Evolutionary conservation across 2,329 filamentous ascomycete species (phyloP), one percentile per base, ranked within the genome.

Genomic region (Paecilomyces dactylethromorphus): DNA sequence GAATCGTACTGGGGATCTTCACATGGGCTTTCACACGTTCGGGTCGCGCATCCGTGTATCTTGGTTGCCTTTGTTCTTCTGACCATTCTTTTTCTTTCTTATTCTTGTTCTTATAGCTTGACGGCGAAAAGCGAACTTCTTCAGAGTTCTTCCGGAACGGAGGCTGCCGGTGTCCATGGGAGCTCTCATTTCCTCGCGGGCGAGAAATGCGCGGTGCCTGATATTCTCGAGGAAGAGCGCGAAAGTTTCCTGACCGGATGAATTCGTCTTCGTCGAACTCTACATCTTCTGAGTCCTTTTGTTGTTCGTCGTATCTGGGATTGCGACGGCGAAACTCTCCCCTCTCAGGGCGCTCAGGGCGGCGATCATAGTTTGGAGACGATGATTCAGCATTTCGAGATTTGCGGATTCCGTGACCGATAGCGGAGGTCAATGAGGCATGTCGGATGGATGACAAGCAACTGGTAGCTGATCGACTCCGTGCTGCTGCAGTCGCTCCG

Each of bases 371-470:
- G n/a, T 18, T 18, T 52, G 26, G 35, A 21, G 56, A 50, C 11
- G 24, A 39, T 53, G 56, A 33, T 54, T 63, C 45, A 51, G 53
- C 12, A 51, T 58, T 57, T 22, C 53, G 65, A 12, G 64, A 83
- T 72, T 71, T 76, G 67, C 86, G 84, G 57, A 91, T 78, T 13
- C 88, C 88, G 53, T 82, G 79, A 63, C 86, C 83, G 67, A 92
- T 91, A 51, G 87, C 88, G 10, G 87, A 88, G 60, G 79, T 83
- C 49, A 90, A 80, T 50, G 85, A 87, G 22, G 82, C 81, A 67
- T 76, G 68, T 60, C 81, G 79, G 33, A 68, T 66, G 22, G 56
- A 53, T 10, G 49, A 60, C 61, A 68, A 57, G 58, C 58, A 60
- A 60, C 51, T 39, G 29, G 18, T 15, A 60, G 24, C 35, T 50